Evolutionary conservation across 345 rosid genomes (phyloP).

Genomic region (Combretum micranthum): DNA sequence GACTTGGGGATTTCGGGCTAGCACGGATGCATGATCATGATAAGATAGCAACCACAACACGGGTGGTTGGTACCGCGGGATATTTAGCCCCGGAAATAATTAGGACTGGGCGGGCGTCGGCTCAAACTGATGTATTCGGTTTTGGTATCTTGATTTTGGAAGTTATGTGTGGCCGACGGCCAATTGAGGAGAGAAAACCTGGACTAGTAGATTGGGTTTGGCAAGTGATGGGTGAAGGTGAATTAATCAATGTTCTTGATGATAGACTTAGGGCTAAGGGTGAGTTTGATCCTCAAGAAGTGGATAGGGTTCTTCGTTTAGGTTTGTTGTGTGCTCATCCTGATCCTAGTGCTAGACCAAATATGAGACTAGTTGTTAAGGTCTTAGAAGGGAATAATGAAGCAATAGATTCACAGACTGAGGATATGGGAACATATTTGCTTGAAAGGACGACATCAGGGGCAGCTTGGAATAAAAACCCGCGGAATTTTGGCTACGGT

Average conservation of each 20-base stretch:
- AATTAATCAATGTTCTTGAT: constrained; percentile 37
- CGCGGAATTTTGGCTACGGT: constrained; percentile 2
- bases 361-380: constrained; percentile 74
- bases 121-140: constrained; percentile 42
- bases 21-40: constrained; percentile 66
- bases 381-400: constrained; percentile 47
- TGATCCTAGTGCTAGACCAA: constrained; percentile 44
- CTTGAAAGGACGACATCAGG: constrained; percentile 24
- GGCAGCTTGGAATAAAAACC: constrained; percentile 29
- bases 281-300: constrained; percentile 32
- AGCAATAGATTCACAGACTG: constrained; percentile 30
- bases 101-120: constrained; percentile 36
- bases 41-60: constrained; percentile 47
- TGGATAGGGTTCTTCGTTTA: constrained; percentile 42
- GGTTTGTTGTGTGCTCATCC: constrained; percentile 64
- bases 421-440: constrained; percentile 46
- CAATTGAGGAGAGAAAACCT: constrained; percentile 41
- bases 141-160: constrained; percentile 44
- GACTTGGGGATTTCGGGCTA: constrained; percentile 68
- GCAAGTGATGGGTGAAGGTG: constrained; percentile 36
- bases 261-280: constrained; percentile 28
- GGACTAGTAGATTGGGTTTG: constrained; percentile 34
- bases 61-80: constrained; percentile 70
- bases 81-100: constrained; percentile 70
- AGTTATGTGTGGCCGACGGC: constrained; percentile 51